A percentile compares a stretch with the other conserved stretches of the same genome.
phyloP scores from a whole-genome alignment of 371 early-diverging fungal species.

The Mortierella sp. region DNA sequence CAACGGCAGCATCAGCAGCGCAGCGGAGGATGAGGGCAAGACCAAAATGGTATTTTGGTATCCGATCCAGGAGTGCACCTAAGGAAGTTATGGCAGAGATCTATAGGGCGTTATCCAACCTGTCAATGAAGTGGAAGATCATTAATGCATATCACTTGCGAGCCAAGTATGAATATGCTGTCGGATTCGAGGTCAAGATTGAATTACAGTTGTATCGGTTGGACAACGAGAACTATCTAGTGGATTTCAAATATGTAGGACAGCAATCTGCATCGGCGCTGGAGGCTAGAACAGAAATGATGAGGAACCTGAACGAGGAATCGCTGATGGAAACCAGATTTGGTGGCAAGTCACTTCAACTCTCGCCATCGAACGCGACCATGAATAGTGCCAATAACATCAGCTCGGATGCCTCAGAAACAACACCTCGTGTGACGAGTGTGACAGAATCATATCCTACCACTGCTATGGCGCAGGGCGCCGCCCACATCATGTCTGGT shows the following conservation, averaged over 20 bases:
- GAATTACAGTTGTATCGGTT: slow-evolving; percentile 95
- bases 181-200: slow-evolving; percentile 78
- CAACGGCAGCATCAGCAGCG: slow-evolving; percentile 9
- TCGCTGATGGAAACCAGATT: not conserved
- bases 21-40: slow-evolving; percentile 58
- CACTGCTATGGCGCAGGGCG: slow-evolving; percentile 17
- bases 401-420: not conserved
- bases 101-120: slow-evolving; percentile 89
- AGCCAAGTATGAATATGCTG: slow-evolving; percentile 74
- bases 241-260: slow-evolving; percentile 90
- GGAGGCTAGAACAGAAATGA: slow-evolving; percentile 33
- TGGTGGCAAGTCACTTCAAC: slow-evolving; percentile 4
- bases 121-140: slow-evolving; percentile 93
- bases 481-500: slow-evolving; percentile 23
- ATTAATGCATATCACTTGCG: slow-evolving; percentile 89
- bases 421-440: not conserved
- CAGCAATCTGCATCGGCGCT: slow-evolving; percentile 34
- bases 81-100: slow-evolving; percentile 98
- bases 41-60: slow-evolving; percentile 96
- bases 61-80: slow-evolving; percentile 92
- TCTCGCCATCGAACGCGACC: not conserved
- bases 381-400: slow-evolving; percentile 8
- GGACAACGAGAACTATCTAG: slow-evolving; percentile 91
- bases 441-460: not conserved
- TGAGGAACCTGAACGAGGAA: slow-evolving; percentile 37